Percentiles rank a stretch among this genome's conserved stretches.
These are phyloP conservation scores for Syzygium syzygioides DNA, from an alignment of 441 rosid species.

Conservation along the genomic window DNA sequence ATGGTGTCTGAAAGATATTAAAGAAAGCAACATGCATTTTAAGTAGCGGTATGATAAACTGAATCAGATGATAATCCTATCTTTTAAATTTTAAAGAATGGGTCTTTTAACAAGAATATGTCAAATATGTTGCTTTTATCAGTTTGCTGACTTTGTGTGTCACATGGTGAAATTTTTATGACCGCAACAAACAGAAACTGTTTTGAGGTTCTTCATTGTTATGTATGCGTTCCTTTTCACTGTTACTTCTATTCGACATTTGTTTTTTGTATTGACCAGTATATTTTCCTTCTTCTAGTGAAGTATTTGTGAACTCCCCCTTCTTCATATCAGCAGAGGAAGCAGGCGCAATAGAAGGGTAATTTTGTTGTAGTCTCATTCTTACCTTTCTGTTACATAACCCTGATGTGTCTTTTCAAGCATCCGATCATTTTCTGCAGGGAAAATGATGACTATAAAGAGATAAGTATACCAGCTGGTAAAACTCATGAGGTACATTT, in stretches of 20 bases:
- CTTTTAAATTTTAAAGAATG: neutral
- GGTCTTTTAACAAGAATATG: neutral
- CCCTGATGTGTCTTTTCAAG: neutral
- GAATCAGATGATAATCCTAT: neutral
- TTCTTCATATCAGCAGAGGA: conserved; percentile 89
- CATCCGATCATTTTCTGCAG: conserved; percentile 28
- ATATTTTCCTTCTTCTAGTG: conserved; percentile 37
- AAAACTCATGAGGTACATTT: conserved; percentile 71
- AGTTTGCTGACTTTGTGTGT: neutral
- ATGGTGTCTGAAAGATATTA: neutral
- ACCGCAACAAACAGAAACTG: neutral
- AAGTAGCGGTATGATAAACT: neutral
- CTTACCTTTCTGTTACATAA: neutral
- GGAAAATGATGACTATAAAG: conserved; percentile 81
- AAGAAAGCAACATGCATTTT: neutral
- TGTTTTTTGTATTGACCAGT: conserved; percentile 1
- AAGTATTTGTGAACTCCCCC: conserved; percentile 84
- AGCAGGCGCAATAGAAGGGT: conserved; percentile 70
- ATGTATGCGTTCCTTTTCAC: neutral
- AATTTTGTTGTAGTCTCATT: conserved; percentile 19
- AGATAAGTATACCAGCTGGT: conserved; percentile 73
- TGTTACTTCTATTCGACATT: neutral
- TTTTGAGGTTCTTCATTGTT: neutral
- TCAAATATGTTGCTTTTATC: neutral
- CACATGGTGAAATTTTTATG: neutral